Percentiles rank a stretch among this genome's conserved stretches.
Evolutionary conservation across 176 grass and related monocot species (phyloP).

Genomic region (Miscanthus lutarioriparius): DNA sequence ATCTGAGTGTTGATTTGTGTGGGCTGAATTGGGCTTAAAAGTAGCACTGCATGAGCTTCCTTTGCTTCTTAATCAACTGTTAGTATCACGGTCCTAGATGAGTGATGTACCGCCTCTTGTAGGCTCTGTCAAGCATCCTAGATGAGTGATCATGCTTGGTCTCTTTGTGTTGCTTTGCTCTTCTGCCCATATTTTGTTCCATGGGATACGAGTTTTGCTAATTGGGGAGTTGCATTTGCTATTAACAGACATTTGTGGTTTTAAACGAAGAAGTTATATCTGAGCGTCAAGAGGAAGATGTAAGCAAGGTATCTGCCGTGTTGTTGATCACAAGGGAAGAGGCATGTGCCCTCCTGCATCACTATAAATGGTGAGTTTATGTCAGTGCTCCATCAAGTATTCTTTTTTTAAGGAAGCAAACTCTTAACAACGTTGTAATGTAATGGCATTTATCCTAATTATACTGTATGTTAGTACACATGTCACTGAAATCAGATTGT

Average conservation of each 20-base stretch:
- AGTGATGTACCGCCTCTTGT: not conserved
- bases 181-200: not conserved
- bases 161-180: not conserved
- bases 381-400: not conserved
- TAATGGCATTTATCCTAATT: not conserved
- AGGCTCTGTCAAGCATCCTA: not conserved
- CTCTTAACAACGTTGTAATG: not conserved
- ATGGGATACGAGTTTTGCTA: conserved; percentile 1
- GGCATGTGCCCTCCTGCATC: conserved; percentile 70
- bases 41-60: not conserved
- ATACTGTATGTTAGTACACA: not conserved
- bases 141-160: not conserved
- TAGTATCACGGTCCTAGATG: not conserved
- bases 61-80: not conserved
- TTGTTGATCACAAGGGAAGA: conserved; percentile 59
- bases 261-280: conserved; percentile 61
- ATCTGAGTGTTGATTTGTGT: not conserved
- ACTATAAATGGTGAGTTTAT: conserved; percentile 74
- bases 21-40: not conserved
- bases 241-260: conserved; percentile 64
- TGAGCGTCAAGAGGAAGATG: conserved; percentile 67
- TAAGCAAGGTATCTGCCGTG: conserved; percentile 53
- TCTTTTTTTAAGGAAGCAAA: not conserved
- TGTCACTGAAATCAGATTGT: not conserved
- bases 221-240: conserved; percentile 30